Percentiles rank a stretch among this genome's conserved stretches.
phyloP scores from a whole-genome alignment of 2,329 filamentous ascomycete species.

The Pseudogymnoascus sp. region DNA sequence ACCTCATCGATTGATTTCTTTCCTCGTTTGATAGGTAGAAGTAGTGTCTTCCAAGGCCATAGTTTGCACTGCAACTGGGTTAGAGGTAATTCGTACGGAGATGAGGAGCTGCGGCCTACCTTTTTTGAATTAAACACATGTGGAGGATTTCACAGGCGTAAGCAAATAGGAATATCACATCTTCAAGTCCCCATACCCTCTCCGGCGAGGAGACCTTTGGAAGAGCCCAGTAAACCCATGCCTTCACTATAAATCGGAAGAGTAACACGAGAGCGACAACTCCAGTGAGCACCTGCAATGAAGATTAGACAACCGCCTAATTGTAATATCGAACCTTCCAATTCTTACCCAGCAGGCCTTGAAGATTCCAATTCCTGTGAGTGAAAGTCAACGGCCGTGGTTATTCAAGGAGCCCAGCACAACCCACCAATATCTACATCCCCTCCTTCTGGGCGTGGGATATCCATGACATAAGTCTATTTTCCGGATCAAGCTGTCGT shows the following conservation, averaged over 20 bases:
- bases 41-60: constrained; percentile 29
- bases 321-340: neutral
- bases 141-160: constrained; percentile 29
- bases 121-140: constrained; percentile 28
- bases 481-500: neutral
- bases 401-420: neutral
- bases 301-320: neutral
- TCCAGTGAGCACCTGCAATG: constrained; percentile 1
- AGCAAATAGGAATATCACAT: constrained; percentile 26
- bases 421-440: constrained; percentile 9
- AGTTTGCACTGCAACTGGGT: constrained; percentile 20
- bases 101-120: constrained; percentile 18
- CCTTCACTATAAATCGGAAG: constrained; percentile 22
- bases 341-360: neutral
- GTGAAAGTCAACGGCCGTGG: neutral
- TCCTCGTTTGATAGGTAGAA: constrained; percentile 25
- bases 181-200: constrained; percentile 30
- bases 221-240: constrained; percentile 28
- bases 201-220: constrained; percentile 28
- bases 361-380: neutral
- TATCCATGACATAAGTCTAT: neutral
- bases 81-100: neutral
- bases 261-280: constrained; percentile 10
- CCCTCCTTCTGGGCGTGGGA: neutral
- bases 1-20: constrained; percentile 26